Evolutionary conservation across 2,329 filamentous ascomycete genomes (phyloP), one percentile per base, ranked within the genome.

Genomic region (Hypoxylon sp.): DNA sequence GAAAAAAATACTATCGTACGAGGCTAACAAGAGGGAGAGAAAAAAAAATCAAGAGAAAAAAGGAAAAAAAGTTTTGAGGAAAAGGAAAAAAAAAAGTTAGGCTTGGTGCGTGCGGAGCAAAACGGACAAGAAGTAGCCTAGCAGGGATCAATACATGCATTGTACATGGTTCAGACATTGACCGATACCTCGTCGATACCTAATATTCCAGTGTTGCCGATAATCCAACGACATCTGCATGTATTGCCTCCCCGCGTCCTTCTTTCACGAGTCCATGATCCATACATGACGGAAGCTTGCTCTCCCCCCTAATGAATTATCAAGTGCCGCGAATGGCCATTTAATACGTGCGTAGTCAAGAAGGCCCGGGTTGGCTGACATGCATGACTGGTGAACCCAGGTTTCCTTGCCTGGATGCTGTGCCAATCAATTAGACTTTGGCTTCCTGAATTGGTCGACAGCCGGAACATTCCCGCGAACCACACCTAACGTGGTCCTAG

Each of bases 381-480:
- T 65, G 60, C 60, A 64, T 63, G 42, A 53, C 58, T 61, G 60
- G 53, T 53, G 33, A 53, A 52, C 55, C 47, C 29, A 64, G 54
- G 44, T 60, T 42, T 60, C 22, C 29, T 26, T 37, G 52, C 52
- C 17, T 10, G 17, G 17, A 44, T 54, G 33, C n/a, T 57, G 52
- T 59, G 66, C 66, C 65, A 70, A 62, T 65, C 65, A 66, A 17
- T 26, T 39, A 42, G 44, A 37, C 10, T 48, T 24, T 62, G 17
- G 22, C 61, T 66, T 70, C 65, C 71, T 55, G 52, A 70, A 71
- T 56, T 58, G 72, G 72, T 62, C 60, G 54, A 62, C 44, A 55
- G 59, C 68, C 74, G 73, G 74, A 73, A 73, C 70, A 70, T 72
- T 73, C 71, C 71, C 74, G 73, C 68, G 68, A 72, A 71, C 71